Base-by-base conservation (phyloP, 352 stramenopile species). In the Globisporangium cystogenes region DNA sequence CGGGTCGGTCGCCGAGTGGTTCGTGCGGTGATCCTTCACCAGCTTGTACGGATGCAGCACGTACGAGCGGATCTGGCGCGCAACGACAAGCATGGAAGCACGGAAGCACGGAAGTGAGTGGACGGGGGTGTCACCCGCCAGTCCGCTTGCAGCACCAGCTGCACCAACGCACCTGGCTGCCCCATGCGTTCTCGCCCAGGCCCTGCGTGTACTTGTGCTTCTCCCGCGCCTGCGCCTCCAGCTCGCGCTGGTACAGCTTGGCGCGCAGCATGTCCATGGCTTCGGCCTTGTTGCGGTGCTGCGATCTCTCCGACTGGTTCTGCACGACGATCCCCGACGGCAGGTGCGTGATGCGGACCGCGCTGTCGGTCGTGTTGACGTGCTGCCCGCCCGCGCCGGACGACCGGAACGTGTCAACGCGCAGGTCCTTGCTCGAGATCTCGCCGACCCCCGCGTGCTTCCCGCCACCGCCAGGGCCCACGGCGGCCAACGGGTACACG, bases 41-140 rank as follows among this genome's bases (percentile, higher is more conserved):
- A 99, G 84, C 65, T 98, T 98, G 78, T 99, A 99, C 16, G 97
- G 97, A 61, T 99, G 94, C 64, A 99, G 65, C 48, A 96, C 79
- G 68, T 99, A 99, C 68, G 97, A 98, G 10, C 97, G 90, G 65
- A 99, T 98, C 77, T 99, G 58, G 43, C 55, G 5, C 24, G 10
- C 18, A 1, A 21, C n/a, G 7, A 26, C 39, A 23, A 2, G 39
- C 5, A 5, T 6, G 3, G 26, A 29, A 11, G 37, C 20, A 6
- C 18, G 14, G 10, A 3, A 37, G 14, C 14, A 5, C 40, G 16
- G 24, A 16, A 85, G 18, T 16, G 18, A 24, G 20, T 21, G 18
- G 48, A 7, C 15, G 36, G 16, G 2, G n/a, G 12, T 1, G 36
- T 41, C 14, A n/a, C n/a, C n/a, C n/a, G n/a, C n/a, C n/a, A 41